Evolutionary conservation across 176 grass and related monocot genomes (phyloP).

Genomic region (Typha latifolia): DNA sequence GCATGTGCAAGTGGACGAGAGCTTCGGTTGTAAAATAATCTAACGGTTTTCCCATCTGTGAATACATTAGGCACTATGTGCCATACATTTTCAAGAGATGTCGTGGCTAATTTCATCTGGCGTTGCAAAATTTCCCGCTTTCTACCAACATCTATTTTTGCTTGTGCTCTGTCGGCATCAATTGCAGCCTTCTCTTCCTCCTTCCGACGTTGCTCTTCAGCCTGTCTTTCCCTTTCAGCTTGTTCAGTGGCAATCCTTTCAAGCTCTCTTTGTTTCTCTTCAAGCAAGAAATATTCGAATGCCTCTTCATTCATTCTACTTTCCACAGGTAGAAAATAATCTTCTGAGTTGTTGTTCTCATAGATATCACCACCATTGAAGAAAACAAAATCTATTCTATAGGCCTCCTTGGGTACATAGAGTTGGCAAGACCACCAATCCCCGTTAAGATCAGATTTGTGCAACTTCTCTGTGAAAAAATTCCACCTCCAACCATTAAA

Average conservation of each 20-base stretch:
- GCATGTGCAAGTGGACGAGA: conserved; percentile 53
- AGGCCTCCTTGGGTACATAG: conserved; percentile 81
- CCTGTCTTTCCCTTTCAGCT: conserved; percentile 70
- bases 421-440: conserved; percentile 95
- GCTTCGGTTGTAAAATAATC: conserved; percentile 79
- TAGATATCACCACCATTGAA: conserved; percentile 64
- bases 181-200: conserved; percentile 56
- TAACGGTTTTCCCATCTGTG: conserved; percentile 58
- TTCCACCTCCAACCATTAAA: conserved; percentile 97
- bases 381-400: conserved; percentile 93
- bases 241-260: conserved; percentile 65
- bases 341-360: conserved; percentile 70
- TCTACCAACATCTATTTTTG: conserved; percentile 56
- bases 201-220: conserved; percentile 40
- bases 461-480: conserved; percentile 53
- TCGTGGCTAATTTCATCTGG: conserved; percentile 35
- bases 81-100: conserved; percentile 46
- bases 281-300: conserved; percentile 71
- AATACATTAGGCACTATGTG: conserved; percentile 63
- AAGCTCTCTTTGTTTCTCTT: conserved; percentile 67
- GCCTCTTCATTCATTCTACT: conserved; percentile 51
- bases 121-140: conserved; percentile 35
- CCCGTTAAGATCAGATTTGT: conserved; percentile 58
- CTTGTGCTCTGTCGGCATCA: conserved; percentile 53
- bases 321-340: conserved; percentile 64